Percentiles rank a stretch among this genome's conserved stretches.
phyloP scores from a whole-genome alignment of 208 protist species.

The Crithidia expoeki region DNA sequence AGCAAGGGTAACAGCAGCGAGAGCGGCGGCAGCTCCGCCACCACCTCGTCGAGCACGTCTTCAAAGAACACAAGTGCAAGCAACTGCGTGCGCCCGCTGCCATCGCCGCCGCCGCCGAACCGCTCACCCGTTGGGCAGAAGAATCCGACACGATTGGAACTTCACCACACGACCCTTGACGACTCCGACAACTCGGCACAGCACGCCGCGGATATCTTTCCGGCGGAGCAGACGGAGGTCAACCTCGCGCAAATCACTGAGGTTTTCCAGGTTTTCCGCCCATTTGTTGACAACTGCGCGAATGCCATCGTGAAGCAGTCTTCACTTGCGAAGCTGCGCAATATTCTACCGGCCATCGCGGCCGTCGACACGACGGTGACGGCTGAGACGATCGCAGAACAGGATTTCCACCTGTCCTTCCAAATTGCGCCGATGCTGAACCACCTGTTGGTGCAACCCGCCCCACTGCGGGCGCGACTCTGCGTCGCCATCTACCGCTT shows the following conservation, averaged over 20 bases:
- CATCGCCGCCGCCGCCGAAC: slow-evolving; percentile 14
- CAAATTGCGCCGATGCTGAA: slow-evolving; percentile 51
- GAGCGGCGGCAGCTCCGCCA: neutral
- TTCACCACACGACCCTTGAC: slow-evolving; percentile 18
- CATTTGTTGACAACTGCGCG: slow-evolving; percentile 39
- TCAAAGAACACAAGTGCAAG: neutral
- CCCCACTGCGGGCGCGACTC: slow-evolving; percentile 61
- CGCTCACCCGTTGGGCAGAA: neutral
- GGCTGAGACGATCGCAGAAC: slow-evolving; percentile 17
- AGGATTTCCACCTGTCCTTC: slow-evolving; percentile 45
- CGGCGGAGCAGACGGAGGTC: slow-evolving; percentile 42
- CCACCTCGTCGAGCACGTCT: neutral
- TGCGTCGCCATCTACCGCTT: slow-evolving; percentile 79
- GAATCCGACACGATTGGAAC: slow-evolving; percentile 8
- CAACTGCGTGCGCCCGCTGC: slow-evolving; percentile 4
- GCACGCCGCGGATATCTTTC: slow-evolving; percentile 23
- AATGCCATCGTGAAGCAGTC: slow-evolving; percentile 28
- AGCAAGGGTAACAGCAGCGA: neutral
- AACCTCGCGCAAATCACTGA: slow-evolving; percentile 43
- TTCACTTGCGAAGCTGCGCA: slow-evolving; percentile 35
- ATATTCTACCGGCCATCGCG: slow-evolving; percentile 39
- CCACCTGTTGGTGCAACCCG: slow-evolving; percentile 47
- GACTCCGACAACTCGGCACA: slow-evolving; percentile 16
- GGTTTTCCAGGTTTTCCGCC: slow-evolving; percentile 46
- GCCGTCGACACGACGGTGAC: slow-evolving; percentile 28